A percentile compares a stretch with the other conserved stretches of the same genome.
Evolutionary conservation across 2,329 filamentous ascomycete genomes (phyloP).

Genomic region (Botrytis fabae): DNA sequence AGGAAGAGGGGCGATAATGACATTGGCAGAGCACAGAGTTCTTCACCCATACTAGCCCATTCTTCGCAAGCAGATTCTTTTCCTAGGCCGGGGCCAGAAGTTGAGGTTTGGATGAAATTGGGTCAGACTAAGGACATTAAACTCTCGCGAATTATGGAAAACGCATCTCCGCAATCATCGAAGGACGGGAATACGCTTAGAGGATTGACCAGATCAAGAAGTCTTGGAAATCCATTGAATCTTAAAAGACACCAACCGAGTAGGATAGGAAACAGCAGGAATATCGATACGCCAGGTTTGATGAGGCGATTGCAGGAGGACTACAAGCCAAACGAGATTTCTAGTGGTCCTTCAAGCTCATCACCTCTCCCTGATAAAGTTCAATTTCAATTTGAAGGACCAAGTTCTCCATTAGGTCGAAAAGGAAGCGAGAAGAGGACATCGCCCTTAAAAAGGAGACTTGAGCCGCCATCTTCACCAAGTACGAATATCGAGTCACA

Average conservation of each 20-base stretch:
- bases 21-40: conserved; percentile 56
- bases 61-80: conserved; percentile 42
- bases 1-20: conserved; percentile 32
- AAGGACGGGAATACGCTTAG: conserved; percentile 42
- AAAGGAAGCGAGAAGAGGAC: conserved; percentile 14
- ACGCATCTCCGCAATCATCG: conserved; percentile 66
- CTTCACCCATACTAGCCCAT: conserved; percentile 59
- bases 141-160: conserved; percentile 66
- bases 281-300: conserved; percentile 51
- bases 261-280: conserved; percentile 45
- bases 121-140: conserved; percentile 48
- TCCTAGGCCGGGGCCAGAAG: conserved; percentile 69
- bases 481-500: not conserved
- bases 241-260: conserved; percentile 69
- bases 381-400: conserved; percentile 6
- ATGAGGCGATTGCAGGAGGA: conserved; percentile 64
- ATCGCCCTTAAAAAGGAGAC: conserved; percentile 10
- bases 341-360: conserved; percentile 43
- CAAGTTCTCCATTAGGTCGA: conserved; percentile 6
- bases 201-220: conserved; percentile 17
- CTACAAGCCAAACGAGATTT: conserved; percentile 38
- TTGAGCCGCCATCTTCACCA: conserved; percentile 2
- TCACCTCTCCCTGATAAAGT: conserved; percentile 34
- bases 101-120: conserved; percentile 77
- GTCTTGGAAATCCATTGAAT: conserved; percentile 28